Evolutionary conservation across 495 filamentous ascomycete genomes (phyloP).

Genomic region (Barbatosphaeria neglecta): DNA sequence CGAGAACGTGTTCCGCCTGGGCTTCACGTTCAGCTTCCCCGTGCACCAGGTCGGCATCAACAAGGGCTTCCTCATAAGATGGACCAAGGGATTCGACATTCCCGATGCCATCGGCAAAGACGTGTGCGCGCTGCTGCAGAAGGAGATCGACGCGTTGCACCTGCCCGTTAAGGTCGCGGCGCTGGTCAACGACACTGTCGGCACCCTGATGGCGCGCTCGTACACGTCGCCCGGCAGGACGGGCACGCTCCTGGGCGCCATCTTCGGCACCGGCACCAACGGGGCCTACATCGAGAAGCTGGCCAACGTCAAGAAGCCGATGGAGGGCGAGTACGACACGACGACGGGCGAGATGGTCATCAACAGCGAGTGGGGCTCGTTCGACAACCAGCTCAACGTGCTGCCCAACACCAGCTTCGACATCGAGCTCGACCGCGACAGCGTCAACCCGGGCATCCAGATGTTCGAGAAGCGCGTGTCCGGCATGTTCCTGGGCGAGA

Average conservation of each 20-base stretch:
- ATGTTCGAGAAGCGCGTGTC: constrained; percentile 99
- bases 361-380: constrained; percentile 97
- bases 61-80: constrained; percentile 80
- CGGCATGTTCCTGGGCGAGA: constrained; percentile 97
- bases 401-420: constrained; percentile 84
- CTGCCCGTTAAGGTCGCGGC: constrained; percentile 89
- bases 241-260: constrained; percentile 77
- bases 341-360: constrained; percentile 90
- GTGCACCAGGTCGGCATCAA: constrained; percentile 91
- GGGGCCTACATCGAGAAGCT: constrained; percentile 83
- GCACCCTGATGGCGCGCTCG: constrained; percentile 92
- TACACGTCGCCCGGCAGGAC: constrained; percentile 88
- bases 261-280: constrained; percentile 91
- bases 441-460: constrained; percentile 87
- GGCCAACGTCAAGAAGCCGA: constrained; percentile 53
- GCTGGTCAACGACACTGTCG: constrained; percentile 94
- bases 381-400: constrained; percentile 83
- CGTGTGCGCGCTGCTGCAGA: constrained; percentile 79
- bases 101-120: constrained; percentile 85
- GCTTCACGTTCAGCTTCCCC: constrained; percentile 96
- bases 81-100: constrained; percentile 98
- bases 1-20: constrained; percentile 74
- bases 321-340: constrained; percentile 58
- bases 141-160: constrained; percentile 76
- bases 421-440: constrained; percentile 59